Evolutionary conservation across 2,329 filamentous ascomycete genomes (phyloP), one percentile per base, ranked within the genome.

Genomic region (Alternaria longipes): DNA sequence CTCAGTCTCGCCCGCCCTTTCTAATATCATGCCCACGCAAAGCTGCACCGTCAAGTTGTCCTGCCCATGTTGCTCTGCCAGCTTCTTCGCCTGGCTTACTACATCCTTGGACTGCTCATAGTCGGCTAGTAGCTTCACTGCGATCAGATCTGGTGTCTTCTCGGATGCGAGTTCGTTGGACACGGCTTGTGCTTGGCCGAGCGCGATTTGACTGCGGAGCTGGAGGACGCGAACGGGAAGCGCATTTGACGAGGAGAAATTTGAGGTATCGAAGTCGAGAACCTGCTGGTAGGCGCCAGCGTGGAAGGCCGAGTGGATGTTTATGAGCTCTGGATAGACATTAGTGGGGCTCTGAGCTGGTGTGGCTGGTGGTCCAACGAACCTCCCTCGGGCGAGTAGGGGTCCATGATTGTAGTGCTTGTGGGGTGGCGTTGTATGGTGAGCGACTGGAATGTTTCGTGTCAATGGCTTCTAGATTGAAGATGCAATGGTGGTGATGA

Each of bases 251-350:
- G 89, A 70, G 45, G 92, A 95, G 75, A 98, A 90, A 61, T 89
- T 84, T 6, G 90, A 89, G 44, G 89, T 90, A 80, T 96, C 91
- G 81, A 93, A 97, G 82, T 95, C 90, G 80, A 96, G 81, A 66
- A 96, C 94, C 75, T 90, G 85, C 75, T 92, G 87, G 85, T 92
- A 97, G 84, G 97, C 94, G 76, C 92, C 93, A 79, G 88, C 86
- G 80, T 88, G 84, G 81, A 89, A 89, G 76, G 87, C 86, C 73
- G 85, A 88, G 81, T 88, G 86, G 75, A 89, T 87, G 82, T 88
- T 89, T 75, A 89, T 84, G 72, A 90, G 86, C 80, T 90, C 87
- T 88, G 73, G 56, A 11, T 12, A 22, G 26, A 51, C 26, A 57
- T 71, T 67, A 74, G 68, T 65, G 45, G 56, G 54, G 55, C 20